Conservation (phyloP, 331 rosid genomes). For the Malus hybrid region DNA sequence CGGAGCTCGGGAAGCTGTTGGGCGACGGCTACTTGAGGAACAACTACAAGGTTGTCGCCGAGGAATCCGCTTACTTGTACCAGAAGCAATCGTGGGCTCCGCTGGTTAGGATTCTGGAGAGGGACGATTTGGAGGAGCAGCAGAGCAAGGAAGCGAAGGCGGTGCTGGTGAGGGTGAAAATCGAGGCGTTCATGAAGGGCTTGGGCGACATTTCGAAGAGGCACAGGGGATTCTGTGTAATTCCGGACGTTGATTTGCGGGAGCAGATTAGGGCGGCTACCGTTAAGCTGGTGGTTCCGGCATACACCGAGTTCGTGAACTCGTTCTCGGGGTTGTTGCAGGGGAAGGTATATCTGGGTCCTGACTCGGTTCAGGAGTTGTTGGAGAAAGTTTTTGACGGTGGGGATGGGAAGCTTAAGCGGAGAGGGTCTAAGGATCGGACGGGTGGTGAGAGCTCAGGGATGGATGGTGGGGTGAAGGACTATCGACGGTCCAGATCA, state of each 20-base stretch:
- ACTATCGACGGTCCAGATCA: conserved; percentile 28
- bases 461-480: conserved; percentile 26
- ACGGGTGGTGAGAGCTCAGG: conserved; percentile 26
- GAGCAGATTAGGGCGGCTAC: conserved; percentile 71
- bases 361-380: conserved; percentile 43
- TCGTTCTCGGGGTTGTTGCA: conserved; percentile 35
- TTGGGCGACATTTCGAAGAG: conserved; percentile 47
- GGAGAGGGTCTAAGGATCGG: conserved; percentile 33
- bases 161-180: conserved; percentile 31
- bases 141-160: conserved; percentile 39
- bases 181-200: conserved; percentile 51
- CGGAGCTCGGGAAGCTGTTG: conserved; percentile 61
- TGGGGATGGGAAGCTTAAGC: conserved; percentile 22
- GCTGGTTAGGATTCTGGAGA: conserved; percentile 42
- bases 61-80: conserved; percentile 75
- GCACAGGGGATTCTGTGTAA: conserved; percentile 41
- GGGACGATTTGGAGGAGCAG: conserved; percentile 31
- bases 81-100: conserved; percentile 71
- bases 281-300: conserved; percentile 40
- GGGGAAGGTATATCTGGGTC: conserved; percentile 40
- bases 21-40: conserved; percentile 56
- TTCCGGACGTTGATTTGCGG: conserved; percentile 62
- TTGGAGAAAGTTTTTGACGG: conserved; percentile 45
- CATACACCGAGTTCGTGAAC: conserved; percentile 49
- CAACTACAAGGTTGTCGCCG: conserved; percentile 54